Conservation (phyloP, 2,329 filamentous ascomycete genomes). For the Simplicillium aogashimaense region DNA sequence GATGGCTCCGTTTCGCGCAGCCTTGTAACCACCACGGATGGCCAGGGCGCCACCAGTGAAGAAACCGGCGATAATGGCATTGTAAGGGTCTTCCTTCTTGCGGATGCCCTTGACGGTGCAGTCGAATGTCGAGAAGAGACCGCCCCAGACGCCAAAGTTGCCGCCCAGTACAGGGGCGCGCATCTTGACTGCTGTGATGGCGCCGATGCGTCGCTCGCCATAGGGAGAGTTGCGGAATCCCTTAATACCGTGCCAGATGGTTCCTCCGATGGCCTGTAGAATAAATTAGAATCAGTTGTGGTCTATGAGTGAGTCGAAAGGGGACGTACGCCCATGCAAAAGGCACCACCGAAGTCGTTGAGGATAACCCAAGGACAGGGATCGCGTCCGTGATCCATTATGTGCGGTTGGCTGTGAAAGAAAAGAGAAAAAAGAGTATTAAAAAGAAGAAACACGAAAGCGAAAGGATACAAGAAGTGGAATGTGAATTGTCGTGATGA, state of each 20-base stretch:
- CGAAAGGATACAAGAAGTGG: not conserved
- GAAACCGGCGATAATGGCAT: slow-evolving; percentile 95
- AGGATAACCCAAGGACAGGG: slow-evolving; percentile 95
- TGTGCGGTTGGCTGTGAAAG: slow-evolving; percentile 4
- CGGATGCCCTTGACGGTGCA: slow-evolving; percentile 90
- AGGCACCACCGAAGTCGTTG: slow-evolving; percentile 95
- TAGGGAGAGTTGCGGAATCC: slow-evolving; percentile 84
- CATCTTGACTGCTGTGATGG: slow-evolving; percentile 94
- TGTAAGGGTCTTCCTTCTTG: slow-evolving; percentile 97
- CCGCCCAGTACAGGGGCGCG: slow-evolving; percentile 91
- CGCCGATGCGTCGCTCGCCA: slow-evolving; percentile 90
- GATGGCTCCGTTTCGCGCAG: slow-evolving; percentile 90
- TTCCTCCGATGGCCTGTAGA: slow-evolving; percentile 59
- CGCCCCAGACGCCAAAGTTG: slow-evolving; percentile 98
- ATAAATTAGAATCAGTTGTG: slow-evolving; percentile 8
- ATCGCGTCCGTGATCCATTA: slow-evolving; percentile 92
- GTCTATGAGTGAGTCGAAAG: slow-evolving; percentile 1
- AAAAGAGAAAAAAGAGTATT: slow-evolving; percentile 2
- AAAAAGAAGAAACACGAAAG: not conserved
- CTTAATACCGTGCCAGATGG: slow-evolving; percentile 96
- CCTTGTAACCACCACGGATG: slow-evolving; percentile 82
- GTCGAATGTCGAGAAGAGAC: slow-evolving; percentile 91
- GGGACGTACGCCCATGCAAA: slow-evolving; percentile 79
- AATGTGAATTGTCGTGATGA: not conserved
- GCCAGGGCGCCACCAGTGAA: slow-evolving; percentile 90